Evolutionary conservation across 2,329 filamentous ascomycete genomes (phyloP).

Genomic region (Fusarium albidum): DNA sequence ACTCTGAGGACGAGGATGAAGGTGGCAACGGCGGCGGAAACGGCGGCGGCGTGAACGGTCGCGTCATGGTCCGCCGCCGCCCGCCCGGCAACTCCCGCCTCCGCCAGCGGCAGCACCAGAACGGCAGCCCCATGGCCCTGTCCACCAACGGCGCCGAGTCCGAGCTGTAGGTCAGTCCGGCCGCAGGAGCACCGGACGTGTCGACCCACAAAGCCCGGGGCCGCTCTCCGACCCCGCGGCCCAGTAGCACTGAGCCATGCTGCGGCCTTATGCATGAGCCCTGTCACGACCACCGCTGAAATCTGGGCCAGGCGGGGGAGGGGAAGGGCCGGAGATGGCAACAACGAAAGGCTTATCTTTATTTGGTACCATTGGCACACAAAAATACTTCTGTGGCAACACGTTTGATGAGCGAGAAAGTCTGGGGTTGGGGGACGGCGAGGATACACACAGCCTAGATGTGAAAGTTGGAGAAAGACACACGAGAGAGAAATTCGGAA

Average conservation of each 20-base stretch:
- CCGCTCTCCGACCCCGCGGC: neutral
- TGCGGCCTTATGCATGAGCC: neutral
- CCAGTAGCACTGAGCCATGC: neutral
- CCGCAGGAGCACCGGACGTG: neutral
- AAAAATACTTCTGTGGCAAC: conserved; percentile 16
- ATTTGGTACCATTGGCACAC: neutral
- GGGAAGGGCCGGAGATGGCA: no score
- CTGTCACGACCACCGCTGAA: neutral
- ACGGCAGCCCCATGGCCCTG: conserved; percentile 65
- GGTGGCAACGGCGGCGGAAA: conserved; percentile 49
- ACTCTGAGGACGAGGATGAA: conserved; percentile 67
- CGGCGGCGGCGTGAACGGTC: conserved; percentile 50
- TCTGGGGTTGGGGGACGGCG: no score
- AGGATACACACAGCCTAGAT: conserved; percentile 15
- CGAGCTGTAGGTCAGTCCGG: conserved; percentile 54
- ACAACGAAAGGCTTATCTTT: no score
- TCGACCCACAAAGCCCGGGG: neutral
- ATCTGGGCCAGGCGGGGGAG: neutral
- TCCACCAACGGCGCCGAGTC: conserved; percentile 66
- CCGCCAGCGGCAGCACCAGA: conserved; percentile 56
- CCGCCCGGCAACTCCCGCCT: conserved; percentile 52
- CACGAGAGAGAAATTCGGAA: conserved; percentile 9
- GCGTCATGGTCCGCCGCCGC: conserved; percentile 53
- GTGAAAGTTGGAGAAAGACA: conserved; percentile 13
- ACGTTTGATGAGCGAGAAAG: conserved; percentile 1